Percentiles rank a stretch among this genome's conserved stretches.
Conservation (phyloP, 768 basidiomycete genomes). For the Suillus hirtellus region DNA sequence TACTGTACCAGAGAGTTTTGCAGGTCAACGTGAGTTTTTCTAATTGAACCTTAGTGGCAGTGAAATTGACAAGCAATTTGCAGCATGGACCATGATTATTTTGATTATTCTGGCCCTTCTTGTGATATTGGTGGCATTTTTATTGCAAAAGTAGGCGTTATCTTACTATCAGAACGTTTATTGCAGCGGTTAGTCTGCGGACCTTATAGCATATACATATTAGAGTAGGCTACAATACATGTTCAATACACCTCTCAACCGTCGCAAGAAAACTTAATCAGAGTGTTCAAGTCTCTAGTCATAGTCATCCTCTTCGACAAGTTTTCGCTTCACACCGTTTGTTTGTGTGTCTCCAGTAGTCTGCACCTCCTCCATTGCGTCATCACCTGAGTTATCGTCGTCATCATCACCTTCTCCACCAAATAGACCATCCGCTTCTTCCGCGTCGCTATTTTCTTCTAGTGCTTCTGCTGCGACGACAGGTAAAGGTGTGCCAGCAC, state of each 20-base stretch:
- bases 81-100: constrained; percentile 43
- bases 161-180: not conserved
- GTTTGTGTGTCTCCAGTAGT: constrained; percentile 46
- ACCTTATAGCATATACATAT: constrained; percentile 29
- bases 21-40: constrained; percentile 50
- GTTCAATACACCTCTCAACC: not conserved
- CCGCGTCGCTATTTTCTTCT: constrained; percentile 72
- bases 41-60: constrained; percentile 15
- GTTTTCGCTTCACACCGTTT: constrained; percentile 73
- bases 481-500: constrained; percentile 38
- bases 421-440: constrained; percentile 79
- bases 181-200: not conserved
- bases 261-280: not conserved
- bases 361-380: constrained; percentile 80
- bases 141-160: constrained; percentile 30
- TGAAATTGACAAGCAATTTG: constrained; percentile 13
- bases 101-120: constrained; percentile 44
- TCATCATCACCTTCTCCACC: constrained; percentile 70
- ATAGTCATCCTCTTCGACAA: constrained; percentile 87
- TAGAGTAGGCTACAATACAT: constrained; percentile 25
- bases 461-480: constrained; percentile 36
- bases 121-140: constrained; percentile 43
- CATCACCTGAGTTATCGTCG: constrained; percentile 46
- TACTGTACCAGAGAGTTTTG: constrained; percentile 60
- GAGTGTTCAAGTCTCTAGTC: constrained; percentile 43